Conservation (phyloP, 805 yeast species). For the Aciculoconidium aculeatum region DNA sequence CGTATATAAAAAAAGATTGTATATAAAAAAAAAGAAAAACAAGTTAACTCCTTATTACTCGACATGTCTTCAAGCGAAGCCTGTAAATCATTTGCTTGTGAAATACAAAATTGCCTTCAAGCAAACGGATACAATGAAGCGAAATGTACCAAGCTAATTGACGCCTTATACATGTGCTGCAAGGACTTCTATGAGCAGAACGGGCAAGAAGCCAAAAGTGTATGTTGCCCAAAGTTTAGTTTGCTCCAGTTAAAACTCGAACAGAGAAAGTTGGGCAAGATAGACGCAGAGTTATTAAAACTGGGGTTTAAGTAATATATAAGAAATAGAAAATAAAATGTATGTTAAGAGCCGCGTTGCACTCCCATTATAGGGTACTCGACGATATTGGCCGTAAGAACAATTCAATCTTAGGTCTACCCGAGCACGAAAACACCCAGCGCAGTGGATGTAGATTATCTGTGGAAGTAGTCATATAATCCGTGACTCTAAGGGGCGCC, state of each 20-base stretch:
- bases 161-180: conserved; percentile 72
- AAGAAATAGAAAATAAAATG: conserved; percentile 24
- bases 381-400: conserved; percentile 52
- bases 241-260: conserved; percentile 57
- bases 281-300: conserved; percentile 49
- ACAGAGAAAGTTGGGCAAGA: conserved; percentile 50
- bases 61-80: too few species aligned
- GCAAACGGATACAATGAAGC: conserved; percentile 62
- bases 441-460: conserved; percentile 40
- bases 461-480: conserved; percentile 43
- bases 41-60: too few species aligned
- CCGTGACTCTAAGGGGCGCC: conserved; percentile 88
- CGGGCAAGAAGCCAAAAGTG: conserved; percentile 56
- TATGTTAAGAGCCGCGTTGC: conserved; percentile 75
- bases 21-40: neutral
- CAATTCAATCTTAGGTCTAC: conserved; percentile 75
- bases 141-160: conserved; percentile 65
- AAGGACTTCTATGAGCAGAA: conserved; percentile 52
- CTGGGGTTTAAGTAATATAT: conserved; percentile 5
- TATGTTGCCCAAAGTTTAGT: conserved; percentile 74
- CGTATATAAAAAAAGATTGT: conserved; percentile 2
- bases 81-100: conserved; percentile 78
- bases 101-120: conserved; percentile 73
- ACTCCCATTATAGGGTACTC: conserved; percentile 43
- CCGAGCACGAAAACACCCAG: conserved; percentile 78